These are phyloP conservation scores for Plasmopara viticola DNA, from an alignment of 352 stramenopile genomes.

Conservation along the genomic window DNA sequence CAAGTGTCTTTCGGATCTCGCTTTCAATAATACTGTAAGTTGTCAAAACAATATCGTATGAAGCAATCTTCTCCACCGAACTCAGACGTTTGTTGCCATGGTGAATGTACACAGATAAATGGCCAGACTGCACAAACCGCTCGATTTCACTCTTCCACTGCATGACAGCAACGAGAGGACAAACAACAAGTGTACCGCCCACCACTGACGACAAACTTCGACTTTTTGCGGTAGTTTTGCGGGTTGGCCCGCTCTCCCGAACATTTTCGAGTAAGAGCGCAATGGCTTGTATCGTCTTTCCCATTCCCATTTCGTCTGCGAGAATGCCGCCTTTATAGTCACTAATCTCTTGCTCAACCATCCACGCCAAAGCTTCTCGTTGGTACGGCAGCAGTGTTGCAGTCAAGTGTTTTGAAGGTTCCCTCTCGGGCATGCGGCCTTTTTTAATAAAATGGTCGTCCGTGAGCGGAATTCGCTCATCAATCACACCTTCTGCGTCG, in stretches of 20 bases:
- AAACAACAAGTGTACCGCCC: conserved; percentile 94
- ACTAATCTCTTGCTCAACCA: conserved; percentile 88
- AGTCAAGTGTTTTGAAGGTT: conserved; percentile 74
- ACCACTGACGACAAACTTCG: conserved; percentile 8
- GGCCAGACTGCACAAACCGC: conserved; percentile 88
- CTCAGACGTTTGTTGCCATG: conserved; percentile 89
- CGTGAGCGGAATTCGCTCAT: conserved; percentile 59
- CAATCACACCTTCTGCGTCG: conserved; percentile 38
- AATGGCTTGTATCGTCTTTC: conserved; percentile 98
- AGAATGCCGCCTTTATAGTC: conserved; percentile 92
- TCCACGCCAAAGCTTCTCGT: conserved; percentile 95
- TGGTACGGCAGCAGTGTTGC: conserved; percentile 97
- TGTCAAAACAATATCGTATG: conserved; percentile 98
- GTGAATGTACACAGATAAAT: conserved; percentile 94
- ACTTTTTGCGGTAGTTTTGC: conserved; percentile 16
- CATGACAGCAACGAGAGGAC: conserved; percentile 94
- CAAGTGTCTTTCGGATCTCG: conserved; percentile 83
- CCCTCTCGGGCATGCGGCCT: conserved; percentile 50
- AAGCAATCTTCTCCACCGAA: conserved; percentile 73
- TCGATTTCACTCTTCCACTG: conserved; percentile 91
- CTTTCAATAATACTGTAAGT: conserved; percentile 96
- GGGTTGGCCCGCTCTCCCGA: conserved; percentile 21
- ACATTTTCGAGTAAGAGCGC: conserved; percentile 91
- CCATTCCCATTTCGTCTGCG: conserved; percentile 98
- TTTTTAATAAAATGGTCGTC: conserved; percentile 77